Evolutionary conservation across 179 eudicot species (phyloP).

Genomic region (Spinacia oleracea): DNA sequence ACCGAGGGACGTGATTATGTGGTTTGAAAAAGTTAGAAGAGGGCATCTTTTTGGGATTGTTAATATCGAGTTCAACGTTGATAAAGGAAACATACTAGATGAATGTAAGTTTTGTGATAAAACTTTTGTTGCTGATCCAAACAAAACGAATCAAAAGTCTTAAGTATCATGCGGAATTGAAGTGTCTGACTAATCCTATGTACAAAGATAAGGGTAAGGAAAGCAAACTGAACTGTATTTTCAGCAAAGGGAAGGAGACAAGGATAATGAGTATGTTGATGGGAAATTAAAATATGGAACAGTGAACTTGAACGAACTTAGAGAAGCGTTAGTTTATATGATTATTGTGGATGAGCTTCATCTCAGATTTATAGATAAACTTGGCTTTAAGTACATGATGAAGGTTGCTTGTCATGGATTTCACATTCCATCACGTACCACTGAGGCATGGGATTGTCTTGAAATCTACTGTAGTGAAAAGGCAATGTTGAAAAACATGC

Average conservation of each 20-base stretch:
- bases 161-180: neutral
- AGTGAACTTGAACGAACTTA: neutral
- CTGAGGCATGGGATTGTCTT: neutral
- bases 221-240: neutral
- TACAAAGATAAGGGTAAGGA: neutral
- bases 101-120: neutral
- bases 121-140: neutral
- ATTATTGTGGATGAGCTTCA: neutral
- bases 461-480: neutral
- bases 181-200: neutral
- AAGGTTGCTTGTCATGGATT: neutral
- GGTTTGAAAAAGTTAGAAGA: neutral
- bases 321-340: neutral
- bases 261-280: neutral
- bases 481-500: neutral
- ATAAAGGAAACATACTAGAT: neutral
- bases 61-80: neutral
- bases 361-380: neutral
- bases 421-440: neutral
- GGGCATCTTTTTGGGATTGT: neutral
- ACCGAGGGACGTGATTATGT: neutral
- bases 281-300: neutral
- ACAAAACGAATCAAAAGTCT: neutral
- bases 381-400: neutral
- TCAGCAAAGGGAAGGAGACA: neutral